Percentiles rank a stretch among this genome's conserved stretches.
phyloP scores from a whole-genome alignment of 177 flowering plant species.

The Vitis hybrid region DNA sequence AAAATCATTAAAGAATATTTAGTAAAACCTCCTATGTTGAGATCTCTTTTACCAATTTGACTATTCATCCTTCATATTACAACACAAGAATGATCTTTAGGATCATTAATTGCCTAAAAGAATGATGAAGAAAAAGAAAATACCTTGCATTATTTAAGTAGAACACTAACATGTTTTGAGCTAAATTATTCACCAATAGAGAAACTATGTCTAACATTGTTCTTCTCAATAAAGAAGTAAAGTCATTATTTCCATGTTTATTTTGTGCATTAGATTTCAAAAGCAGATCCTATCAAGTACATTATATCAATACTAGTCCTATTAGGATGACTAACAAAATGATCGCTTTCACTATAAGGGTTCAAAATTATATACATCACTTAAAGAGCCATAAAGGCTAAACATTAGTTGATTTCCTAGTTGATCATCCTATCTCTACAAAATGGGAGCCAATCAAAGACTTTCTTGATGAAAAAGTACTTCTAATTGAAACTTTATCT shows the following conservation, averaged over 20 bases:
- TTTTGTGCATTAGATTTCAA: too few species aligned
- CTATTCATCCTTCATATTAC: conserved; percentile 11
- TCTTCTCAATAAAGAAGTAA: neutral
- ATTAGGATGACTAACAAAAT: too few species aligned
- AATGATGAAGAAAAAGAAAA: conserved; percentile 12
- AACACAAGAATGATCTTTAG: conserved; percentile 6
- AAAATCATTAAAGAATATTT: neutral
- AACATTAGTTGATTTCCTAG: too few species aligned
- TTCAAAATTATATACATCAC: neutral
- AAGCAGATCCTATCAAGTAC: too few species aligned
- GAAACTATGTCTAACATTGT: conserved; percentile 1
- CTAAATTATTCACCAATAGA: conserved; percentile 7
- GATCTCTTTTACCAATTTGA: neutral
- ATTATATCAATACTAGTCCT: too few species aligned
- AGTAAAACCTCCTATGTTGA: neutral
- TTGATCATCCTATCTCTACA: too few species aligned
- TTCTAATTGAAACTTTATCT: too few species aligned
- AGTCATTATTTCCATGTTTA: neutral
- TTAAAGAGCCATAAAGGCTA: too few species aligned
- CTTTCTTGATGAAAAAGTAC: too few species aligned
- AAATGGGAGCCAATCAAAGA: too few species aligned
- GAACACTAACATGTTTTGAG: neutral
- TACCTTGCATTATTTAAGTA: conserved; percentile 13
- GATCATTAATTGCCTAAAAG: conserved; percentile 4
- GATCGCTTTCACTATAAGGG: too few species aligned